Evolutionary conservation across 805 yeast genomes (phyloP).

Genomic region (Nadsonia fulvescens): DNA sequence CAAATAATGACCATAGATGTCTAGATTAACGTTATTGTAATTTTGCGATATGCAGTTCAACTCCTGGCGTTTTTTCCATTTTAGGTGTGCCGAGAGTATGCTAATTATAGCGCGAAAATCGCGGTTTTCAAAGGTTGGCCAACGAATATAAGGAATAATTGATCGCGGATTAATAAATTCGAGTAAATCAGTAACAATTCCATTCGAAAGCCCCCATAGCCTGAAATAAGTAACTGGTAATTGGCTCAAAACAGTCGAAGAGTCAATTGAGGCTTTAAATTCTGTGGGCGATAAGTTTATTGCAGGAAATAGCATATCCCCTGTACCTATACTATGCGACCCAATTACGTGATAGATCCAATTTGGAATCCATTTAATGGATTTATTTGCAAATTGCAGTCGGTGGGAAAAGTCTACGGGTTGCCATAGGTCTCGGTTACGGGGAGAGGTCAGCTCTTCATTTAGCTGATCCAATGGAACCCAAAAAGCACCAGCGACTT

Average conservation of each 20-base stretch:
- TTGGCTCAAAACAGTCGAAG: slow-evolving; percentile 6
- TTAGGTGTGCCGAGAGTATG: too few relatives aligned
- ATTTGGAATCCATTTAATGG: slow-evolving; percentile 7
- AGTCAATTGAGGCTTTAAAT: slow-evolving; percentile 3
- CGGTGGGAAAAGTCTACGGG: too few relatives aligned
- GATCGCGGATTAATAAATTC: slow-evolving; percentile 13
- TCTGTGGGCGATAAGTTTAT: slow-evolving; percentile 11
- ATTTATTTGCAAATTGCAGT: slow-evolving; percentile 5
- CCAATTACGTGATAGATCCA: slow-evolving; percentile 7
- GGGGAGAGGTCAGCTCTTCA: too few relatives aligned
- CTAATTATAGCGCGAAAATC: too few relatives aligned
- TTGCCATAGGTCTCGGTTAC: too few relatives aligned
- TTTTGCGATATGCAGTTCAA: too few relatives aligned
- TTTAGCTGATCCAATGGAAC: slow-evolving; percentile 15
- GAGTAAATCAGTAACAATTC: slow-evolving; percentile 18
- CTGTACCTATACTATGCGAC: slow-evolving; percentile 11
- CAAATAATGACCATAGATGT: too few relatives aligned
- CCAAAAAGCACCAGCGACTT: slow-evolving; percentile 23
- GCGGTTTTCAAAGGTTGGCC: too few relatives aligned
- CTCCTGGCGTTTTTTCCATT: too few relatives aligned
- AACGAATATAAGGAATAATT: too few relatives aligned
- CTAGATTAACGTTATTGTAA: too few relatives aligned
- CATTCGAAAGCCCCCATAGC: slow-evolving; percentile 23
- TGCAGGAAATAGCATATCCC: slow-evolving; percentile 16
- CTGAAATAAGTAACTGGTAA: slow-evolving; percentile 16